phyloP scores from a whole-genome alignment of 225 moss, liverwort and hornwort genomes.

The Takakia lepidozioides region DNA sequence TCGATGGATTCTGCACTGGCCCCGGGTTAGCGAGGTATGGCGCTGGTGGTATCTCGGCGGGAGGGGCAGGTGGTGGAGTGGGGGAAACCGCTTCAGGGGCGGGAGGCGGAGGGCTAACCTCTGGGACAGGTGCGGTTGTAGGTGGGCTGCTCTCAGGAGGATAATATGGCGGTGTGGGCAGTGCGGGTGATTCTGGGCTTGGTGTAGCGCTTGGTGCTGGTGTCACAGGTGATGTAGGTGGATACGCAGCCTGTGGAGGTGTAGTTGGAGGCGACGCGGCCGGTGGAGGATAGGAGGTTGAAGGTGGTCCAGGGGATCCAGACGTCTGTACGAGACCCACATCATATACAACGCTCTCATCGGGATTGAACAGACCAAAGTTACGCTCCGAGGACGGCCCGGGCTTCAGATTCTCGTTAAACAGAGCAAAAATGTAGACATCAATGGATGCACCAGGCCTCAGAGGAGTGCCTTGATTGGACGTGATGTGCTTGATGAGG shows the following conservation, averaged over 20 bases:
- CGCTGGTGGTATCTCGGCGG: too few species aligned
- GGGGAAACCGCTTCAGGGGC: too few species aligned
- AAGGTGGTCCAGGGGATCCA: conserved; percentile 6
- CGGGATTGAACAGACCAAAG: conserved; percentile 34
- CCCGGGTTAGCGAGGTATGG: conserved; percentile 20
- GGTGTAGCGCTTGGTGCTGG: conserved; percentile 2
- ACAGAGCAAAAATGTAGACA: conserved; percentile 35
- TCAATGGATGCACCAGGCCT: conserved; percentile 12
- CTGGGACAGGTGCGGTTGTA: too few species aligned
- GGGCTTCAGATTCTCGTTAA: conserved; percentile 30
- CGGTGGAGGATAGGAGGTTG: neutral
- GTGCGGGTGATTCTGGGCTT: neutral
- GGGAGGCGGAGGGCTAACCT: too few species aligned
- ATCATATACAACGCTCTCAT: conserved; percentile 25
- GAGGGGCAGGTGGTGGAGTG: too few species aligned
- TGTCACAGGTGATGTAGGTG: too few species aligned
- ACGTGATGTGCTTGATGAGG: conserved; percentile 18
- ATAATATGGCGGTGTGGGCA: too few species aligned
- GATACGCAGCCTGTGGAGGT: too few species aligned
- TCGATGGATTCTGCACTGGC: conserved; percentile 16
- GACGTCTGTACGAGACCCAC: conserved; percentile 14
- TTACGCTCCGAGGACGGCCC: conserved; percentile 39
- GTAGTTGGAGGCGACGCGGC: too few species aligned
- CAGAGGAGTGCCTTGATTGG: conserved; percentile 27
- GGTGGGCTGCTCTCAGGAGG: too few species aligned